Percentiles rank a stretch among this genome's conserved stretches.
Conservation (phyloP, 805 yeast genomes). For the Lachancea sp. region DNA sequence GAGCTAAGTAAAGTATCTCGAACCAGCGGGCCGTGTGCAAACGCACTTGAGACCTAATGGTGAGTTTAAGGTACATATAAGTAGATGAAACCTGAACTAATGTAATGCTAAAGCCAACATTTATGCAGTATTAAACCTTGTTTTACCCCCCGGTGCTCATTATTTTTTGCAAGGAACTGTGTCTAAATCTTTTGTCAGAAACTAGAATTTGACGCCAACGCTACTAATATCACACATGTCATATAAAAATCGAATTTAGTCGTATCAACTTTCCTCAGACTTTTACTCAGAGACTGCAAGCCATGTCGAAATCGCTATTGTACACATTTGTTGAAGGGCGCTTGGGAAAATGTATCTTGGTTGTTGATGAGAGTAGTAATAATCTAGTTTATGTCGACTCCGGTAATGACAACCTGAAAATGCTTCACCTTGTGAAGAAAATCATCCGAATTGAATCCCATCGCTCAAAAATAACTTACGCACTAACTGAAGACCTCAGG, state of each 20-base stretch:
- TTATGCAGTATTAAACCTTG: no score
- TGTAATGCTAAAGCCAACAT: no score
- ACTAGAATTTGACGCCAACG: constrained; percentile 1
- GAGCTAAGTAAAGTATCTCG: no score
- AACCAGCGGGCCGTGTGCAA: no score
- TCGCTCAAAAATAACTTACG: neutral
- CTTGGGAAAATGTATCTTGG: neutral
- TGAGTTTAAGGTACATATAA: neutral
- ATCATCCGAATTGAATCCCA: neutral
- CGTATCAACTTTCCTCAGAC: no score
- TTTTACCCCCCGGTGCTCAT: no score
- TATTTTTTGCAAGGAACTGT: no score
- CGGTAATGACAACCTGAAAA: neutral
- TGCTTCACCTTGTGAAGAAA: neutral
- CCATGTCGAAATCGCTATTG: neutral
- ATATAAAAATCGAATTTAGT: neutral
- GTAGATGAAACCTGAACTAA: no score
- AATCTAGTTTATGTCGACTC: neutral
- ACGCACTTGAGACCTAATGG: neutral
- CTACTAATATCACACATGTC: neutral
- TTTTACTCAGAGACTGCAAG: no score
- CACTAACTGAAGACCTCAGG: neutral
- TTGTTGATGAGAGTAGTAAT: neutral
- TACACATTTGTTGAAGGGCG: constrained; percentile 1
- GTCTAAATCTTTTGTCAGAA: no score